Evolutionary conservation across 2,329 filamentous ascomycete species (phyloP), one percentile per base, ranked within the genome.

Genomic region (Pseudogymnoascus sp.): DNA sequence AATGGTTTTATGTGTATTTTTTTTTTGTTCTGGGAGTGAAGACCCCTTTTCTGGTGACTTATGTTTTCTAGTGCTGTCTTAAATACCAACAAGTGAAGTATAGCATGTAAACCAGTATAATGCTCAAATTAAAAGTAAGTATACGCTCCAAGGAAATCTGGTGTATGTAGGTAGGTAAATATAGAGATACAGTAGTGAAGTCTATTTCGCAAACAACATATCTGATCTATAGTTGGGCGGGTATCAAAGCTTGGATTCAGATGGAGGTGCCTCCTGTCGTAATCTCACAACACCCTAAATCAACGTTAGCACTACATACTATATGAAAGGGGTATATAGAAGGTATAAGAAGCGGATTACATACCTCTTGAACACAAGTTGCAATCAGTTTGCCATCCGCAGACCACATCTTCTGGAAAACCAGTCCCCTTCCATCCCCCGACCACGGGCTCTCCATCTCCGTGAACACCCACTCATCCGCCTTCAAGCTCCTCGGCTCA

Each of bases 391-490:
- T 87, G 21, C 90, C 90, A 65, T 92, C 86, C 67, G 78, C 79
- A 26, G 83, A 81, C 73, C 86, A 93, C 65, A 93, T 89, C 74
- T 84, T 83, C 79, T 92, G 89, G 69, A 82, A 83, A 42, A 93
- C 90, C 16, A 93, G 79, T 0, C 89, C 90, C 65, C 90, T 81
- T 3, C 89, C 90, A 70, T 92, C 88, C 1, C 87, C 89, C 2
- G 87, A 83, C 90, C 90, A 95, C 0, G 90, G 89, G 63, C 85
- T 91, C 75, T 89, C 83, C 83, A 90, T 90, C 78, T 93, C 89
- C 19, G 82, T 83, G 68, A 91, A 86, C 83, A 92, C 88, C 89
- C 89, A 93, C 75, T 92, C 83, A 70, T 88, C 85, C 4, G 83
- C 85, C 68, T 76, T 78, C 63, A 88, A 82, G 64, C 74, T 74